Evolutionary conservation across 345 rosid species (phyloP).

Genomic region (Citrus inodora): DNA sequence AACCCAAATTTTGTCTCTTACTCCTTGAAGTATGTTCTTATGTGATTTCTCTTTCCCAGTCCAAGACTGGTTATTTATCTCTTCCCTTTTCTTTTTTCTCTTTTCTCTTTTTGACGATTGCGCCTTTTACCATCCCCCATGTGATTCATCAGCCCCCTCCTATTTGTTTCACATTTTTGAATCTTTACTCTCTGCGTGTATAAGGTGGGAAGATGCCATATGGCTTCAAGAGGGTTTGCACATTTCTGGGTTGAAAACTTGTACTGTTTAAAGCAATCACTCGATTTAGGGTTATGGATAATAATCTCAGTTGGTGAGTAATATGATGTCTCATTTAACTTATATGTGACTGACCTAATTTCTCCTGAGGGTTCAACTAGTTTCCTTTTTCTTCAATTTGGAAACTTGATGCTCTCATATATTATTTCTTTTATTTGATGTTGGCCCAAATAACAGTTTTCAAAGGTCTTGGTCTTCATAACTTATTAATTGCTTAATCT

Average conservation of each 20-base stretch:
- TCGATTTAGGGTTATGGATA: background rate
- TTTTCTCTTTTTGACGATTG: background rate
- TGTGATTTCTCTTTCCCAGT: background rate
- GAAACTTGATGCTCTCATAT: background rate
- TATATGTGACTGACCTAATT: background rate
- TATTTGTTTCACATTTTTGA: background rate
- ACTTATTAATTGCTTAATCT: constrained; percentile 3
- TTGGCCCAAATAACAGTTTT: background rate
- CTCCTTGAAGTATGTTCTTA: background rate
- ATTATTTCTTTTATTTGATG: background rate
- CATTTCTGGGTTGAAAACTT: background rate
- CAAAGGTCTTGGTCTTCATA: background rate
- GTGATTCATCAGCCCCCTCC: background rate
- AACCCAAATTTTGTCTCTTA: background rate
- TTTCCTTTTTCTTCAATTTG: background rate
- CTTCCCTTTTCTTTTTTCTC: background rate
- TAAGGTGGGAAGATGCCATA: background rate
- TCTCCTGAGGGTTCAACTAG: background rate
- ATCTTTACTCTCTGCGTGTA: background rate
- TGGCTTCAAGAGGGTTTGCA: background rate
- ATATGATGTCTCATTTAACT: background rate
- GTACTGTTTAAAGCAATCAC: background rate
- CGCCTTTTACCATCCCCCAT: background rate
- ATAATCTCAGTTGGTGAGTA: background rate
- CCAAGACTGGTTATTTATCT: background rate